A percentile compares a stretch with the other conserved stretches of the same genome.
Evolutionary conservation across 345 rosid species (phyloP).

Genomic region (Raphanus raphanistrum): DNA sequence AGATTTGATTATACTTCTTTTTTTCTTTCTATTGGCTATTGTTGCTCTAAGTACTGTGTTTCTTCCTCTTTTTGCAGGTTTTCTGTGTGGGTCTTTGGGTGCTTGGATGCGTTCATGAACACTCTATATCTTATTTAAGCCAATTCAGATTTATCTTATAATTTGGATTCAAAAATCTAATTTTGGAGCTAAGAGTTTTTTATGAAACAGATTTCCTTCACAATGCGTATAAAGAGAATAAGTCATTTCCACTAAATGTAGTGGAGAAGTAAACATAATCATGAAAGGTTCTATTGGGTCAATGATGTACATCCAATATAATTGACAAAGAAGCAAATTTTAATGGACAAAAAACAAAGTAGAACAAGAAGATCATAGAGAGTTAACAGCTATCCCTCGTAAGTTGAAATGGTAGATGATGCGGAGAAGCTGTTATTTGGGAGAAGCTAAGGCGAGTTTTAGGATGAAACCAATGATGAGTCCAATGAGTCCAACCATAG

Average conservation of each 20-base stretch:
- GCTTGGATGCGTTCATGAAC: too few species aligned
- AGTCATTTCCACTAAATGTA: neutral
- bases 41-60: too few species aligned
- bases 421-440: conserved; percentile 25
- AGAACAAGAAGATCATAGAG: conserved; percentile 1
- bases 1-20: too few species aligned
- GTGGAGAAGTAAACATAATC: conserved; percentile 4
- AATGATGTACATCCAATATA: conserved; percentile 36
- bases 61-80: too few species aligned
- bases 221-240: neutral
- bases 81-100: too few species aligned
- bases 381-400: neutral
- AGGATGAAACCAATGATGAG: conserved; percentile 73
- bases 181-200: neutral
- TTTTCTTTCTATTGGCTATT: too few species aligned
- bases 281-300: conserved; percentile 23
- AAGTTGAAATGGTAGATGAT: conserved; percentile 21
- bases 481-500: conserved; percentile 75
- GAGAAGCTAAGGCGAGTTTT: conserved; percentile 57
- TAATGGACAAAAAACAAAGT: conserved; percentile 19
- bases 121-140: neutral
- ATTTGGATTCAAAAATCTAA: neutral
- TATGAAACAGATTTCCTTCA: neutral
- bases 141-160: neutral
- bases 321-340: conserved; percentile 11